Percentiles rank a stretch among this genome's conserved stretches.
Evolutionary conservation across 768 basidiomycete genomes (phyloP).

Genomic region (Lentinula lateritia): DNA sequence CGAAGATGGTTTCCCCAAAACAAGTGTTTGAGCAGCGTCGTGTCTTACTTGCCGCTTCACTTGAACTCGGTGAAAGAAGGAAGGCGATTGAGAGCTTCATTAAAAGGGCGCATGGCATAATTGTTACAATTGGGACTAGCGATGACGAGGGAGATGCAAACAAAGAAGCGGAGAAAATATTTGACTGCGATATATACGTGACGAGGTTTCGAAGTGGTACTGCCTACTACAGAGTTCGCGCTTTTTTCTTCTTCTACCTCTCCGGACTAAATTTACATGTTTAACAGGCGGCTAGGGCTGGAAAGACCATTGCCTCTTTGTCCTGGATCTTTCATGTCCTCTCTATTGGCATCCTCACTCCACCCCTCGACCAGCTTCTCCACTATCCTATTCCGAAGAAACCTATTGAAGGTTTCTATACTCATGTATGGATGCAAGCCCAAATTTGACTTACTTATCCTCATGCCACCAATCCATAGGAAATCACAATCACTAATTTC

Average conservation of each 20-base stretch:
- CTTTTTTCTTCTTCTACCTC: neutral
- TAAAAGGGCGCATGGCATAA: constrained; percentile 50
- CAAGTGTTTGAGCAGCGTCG: constrained; percentile 54
- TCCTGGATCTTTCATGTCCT: constrained; percentile 83
- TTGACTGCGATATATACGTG: constrained; percentile 67
- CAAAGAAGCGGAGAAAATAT: constrained; percentile 36
- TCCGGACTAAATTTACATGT: neutral
- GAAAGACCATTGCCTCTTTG: constrained; percentile 70
- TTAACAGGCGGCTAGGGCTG: constrained; percentile 49
- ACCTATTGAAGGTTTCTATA: constrained; percentile 51
- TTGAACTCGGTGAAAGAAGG: constrained; percentile 49
- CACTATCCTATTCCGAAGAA: constrained; percentile 78
- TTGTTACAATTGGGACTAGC: constrained; percentile 25
- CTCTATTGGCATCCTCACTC: constrained; percentile 49
- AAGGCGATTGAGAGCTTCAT: constrained; percentile 57
- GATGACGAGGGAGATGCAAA: constrained; percentile 20
- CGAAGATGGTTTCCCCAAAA: constrained; percentile 8
- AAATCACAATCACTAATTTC: constrained; percentile 85
- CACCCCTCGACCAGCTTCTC: constrained; percentile 69
- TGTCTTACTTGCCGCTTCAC: constrained; percentile 55
- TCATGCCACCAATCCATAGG: constrained; percentile 28
- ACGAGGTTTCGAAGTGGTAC: constrained; percentile 63
- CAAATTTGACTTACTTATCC: neutral
- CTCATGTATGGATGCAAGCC: constrained; percentile 44
- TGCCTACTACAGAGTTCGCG: constrained; percentile 63